Conservation (phyloP, 148 eudicot genomes). For the Suaeda aralocaspica region DNA sequence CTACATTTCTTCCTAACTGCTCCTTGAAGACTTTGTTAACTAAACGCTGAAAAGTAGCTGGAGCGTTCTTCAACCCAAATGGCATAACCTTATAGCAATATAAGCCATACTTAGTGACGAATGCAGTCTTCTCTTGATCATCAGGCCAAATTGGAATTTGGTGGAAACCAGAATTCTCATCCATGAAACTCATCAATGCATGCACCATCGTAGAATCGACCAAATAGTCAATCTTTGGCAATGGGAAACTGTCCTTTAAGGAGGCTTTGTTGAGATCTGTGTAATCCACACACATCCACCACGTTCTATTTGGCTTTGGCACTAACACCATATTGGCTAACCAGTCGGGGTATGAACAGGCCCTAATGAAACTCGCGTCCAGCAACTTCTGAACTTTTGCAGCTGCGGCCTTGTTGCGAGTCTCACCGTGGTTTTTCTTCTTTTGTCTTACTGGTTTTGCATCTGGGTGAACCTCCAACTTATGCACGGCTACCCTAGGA, state of each 20-base stretch:
- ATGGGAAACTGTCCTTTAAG: neutral
- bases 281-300: neutral
- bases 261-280: neutral
- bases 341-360: neutral
- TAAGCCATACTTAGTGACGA: neutral
- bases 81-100: neutral
- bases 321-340: neutral
- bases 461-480: neutral
- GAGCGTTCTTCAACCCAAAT: neutral
- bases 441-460: neutral
- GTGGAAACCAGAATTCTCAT: neutral
- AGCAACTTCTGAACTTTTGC: neutral
- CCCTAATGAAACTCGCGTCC: neutral
- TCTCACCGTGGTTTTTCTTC: neutral
- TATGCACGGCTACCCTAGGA: neutral
- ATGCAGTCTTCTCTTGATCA: neutral
- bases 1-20: too few species aligned
- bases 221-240: neutral
- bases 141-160: neutral
- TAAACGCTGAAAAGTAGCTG: neutral
- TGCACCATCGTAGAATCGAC: neutral
- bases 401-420: neutral
- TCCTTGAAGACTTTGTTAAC: neutral
- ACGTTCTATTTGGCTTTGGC: neutral
- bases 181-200: neutral